Base-by-base conservation (phyloP, 2,329 filamentous ascomycete species). In the Alternaria arbusti region DNA sequence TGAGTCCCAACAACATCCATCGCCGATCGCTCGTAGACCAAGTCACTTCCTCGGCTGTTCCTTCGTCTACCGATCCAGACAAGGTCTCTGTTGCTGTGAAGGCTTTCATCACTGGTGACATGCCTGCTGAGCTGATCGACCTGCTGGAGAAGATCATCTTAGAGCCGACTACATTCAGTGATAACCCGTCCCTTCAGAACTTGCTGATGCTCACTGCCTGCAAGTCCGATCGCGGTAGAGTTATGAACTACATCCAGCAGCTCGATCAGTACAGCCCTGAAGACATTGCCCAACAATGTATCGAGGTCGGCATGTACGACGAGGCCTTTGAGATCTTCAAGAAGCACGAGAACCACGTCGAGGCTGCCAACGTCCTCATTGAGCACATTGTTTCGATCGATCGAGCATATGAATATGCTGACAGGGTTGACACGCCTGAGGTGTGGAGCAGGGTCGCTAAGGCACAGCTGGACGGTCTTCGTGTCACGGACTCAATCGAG, bases 401-500 rank as follows among this genome's bases (percentile, higher is more conserved):
- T 79, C 92, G 96, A 67, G 96, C 96, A 5, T 94, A 97, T 77
- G 93, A 94, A 45, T 99, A 96, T 77, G 96, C 96, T 17, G 96
- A 99, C 76, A 91, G 94, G 67, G 92, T 99, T 61, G 96, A 99
- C 74, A 84, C 94, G 65, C 92, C 96, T 3, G 94, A 97, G 75
- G 96, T 99, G 25, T 99, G 96, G 96, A 98, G 94, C 85, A 94
- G 92, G 84, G 95, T 99, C 71, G 96, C 93, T 68, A 99, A 99
- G 86, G 95, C 96, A 59, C 96, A 99, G 83, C 88, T 99, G 61
- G 96, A 99, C 79, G 96, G 96, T 71, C 90, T 99, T 40, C 93
- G 96, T 64, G 90, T 99, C 28, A 89, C 90, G 55, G 96, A 99
- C 82, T 89, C 93, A 46, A 97, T 99, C 70, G 94, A 97, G 64